phyloP scores from a whole-genome alignment of 176 grass and related monocot genomes.

The Rhynchospora breviuscula region DNA sequence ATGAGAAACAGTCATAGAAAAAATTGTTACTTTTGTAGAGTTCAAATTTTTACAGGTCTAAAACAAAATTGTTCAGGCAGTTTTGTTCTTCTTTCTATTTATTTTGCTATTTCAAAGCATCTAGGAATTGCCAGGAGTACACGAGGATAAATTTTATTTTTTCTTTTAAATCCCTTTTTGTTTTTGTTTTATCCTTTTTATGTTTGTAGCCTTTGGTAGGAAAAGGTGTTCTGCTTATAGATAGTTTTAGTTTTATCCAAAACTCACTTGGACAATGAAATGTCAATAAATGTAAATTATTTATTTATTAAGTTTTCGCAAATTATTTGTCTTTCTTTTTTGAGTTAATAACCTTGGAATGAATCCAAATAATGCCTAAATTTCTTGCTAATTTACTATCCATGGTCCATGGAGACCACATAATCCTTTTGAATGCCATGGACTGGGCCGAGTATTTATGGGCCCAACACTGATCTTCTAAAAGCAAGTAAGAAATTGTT shows the following conservation, averaged over 20 bases:
- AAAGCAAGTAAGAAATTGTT: neutral
- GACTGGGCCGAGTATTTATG: neutral
- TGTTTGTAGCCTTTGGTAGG: neutral
- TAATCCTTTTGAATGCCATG: neutral
- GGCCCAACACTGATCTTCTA: neutral
- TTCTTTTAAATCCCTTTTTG: neutral
- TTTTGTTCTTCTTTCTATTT: constrained; percentile 18
- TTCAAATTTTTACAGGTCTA: neutral
- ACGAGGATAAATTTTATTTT: neutral
- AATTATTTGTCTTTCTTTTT: neutral
- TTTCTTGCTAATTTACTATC: neutral
- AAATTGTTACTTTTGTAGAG: neutral
- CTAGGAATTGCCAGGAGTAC: neutral
- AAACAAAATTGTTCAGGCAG: neutral
- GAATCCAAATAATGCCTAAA: neutral
- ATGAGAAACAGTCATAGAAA: constrained; percentile 19
- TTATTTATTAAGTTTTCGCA: neutral
- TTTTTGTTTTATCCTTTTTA: neutral
- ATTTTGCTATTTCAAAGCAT: neutral
- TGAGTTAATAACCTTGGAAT: neutral
- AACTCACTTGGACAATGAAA: neutral
- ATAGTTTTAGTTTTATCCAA: constrained; percentile 7
- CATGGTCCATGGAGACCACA: too few relatives aligned
- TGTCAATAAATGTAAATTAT: neutral
- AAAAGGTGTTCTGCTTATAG: neutral